phyloP scores from a whole-genome alignment of 805 yeast genomes.

The Pichia sporocuriosa region DNA sequence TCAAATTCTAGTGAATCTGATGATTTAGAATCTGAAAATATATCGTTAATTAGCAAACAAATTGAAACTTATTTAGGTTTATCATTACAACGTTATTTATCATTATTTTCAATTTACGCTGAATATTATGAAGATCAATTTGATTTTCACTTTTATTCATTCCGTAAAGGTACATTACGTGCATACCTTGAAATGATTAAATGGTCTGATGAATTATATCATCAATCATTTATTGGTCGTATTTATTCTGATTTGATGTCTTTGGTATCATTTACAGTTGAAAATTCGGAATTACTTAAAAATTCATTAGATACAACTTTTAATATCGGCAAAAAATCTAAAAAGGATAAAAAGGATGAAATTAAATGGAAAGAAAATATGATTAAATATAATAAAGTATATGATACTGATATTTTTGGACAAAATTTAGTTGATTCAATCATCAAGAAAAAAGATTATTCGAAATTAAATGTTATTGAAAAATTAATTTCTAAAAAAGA shows the following conservation, averaged over 20 bases:
- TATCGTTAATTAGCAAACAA: conserved; percentile 36
- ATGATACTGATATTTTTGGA: conserved; percentile 59
- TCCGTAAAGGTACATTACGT: conserved; percentile 85
- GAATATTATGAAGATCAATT: conserved; percentile 78
- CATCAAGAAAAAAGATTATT: conserved; percentile 20
- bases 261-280: conserved; percentile 41
- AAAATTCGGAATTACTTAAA: conserved; percentile 20
- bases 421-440: conserved; percentile 29
- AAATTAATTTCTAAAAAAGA: conserved; percentile 17
- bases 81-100: conserved; percentile 70
- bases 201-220: conserved; percentile 76
- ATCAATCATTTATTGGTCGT: conserved; percentile 66
- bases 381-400: conserved; percentile 35
- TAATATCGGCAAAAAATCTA: conserved; percentile 28
- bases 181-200: conserved; percentile 67
- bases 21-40: conserved; percentile 23
- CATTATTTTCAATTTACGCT: conserved; percentile 59
- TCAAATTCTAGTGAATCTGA: not conserved
- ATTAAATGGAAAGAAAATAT: conserved; percentile 50
- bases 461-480: conserved; percentile 32
- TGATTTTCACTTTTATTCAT: conserved; percentile 90
- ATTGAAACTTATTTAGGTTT: conserved; percentile 44
- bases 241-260: conserved; percentile 59
- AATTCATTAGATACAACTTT: conserved; percentile 7
- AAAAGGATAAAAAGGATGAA: conserved; percentile 53